These are phyloP conservation scores for Fusarium hainanense DNA, from an alignment of 2,329 filamentous ascomycete genomes.

Conservation along the genomic window DNA sequence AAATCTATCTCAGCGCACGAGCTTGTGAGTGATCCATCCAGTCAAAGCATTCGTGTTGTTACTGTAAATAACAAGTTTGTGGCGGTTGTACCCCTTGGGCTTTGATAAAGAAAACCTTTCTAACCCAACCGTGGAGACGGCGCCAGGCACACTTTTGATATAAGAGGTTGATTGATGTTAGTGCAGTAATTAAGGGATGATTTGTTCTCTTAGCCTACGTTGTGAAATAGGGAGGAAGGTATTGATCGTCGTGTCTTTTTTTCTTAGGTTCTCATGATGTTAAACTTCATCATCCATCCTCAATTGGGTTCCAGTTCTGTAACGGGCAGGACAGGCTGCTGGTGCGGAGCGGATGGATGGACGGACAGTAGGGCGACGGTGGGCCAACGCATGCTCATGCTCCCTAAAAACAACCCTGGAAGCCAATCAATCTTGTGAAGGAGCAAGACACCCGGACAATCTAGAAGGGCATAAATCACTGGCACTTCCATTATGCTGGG, in stretches of 20 bases:
- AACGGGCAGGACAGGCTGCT: conserved; percentile 8
- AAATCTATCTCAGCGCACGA: conserved; percentile 32
- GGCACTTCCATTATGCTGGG: not conserved
- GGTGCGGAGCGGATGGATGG: conserved; percentile 2
- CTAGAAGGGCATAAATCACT: conserved; percentile 27
- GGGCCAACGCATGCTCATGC: conserved; percentile 22
- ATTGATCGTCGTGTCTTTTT: conserved; percentile 6
- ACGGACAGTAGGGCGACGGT: not conserved
- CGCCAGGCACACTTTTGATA: conserved; percentile 15
- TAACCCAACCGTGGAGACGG: conserved; percentile 35
- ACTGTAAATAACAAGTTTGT: conserved; percentile 7
- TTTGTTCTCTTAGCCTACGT: not conserved
- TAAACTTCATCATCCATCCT: not conserved
- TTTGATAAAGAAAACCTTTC: conserved; percentile 1
- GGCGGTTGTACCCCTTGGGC: conserved; percentile 17
- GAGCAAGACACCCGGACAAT: conserved; percentile 6
- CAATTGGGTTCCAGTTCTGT: conserved; percentile 17
- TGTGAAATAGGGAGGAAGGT: not conserved
- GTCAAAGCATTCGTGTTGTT: conserved; percentile 3
- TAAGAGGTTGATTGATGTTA: conserved; percentile 1
- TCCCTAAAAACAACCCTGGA: conserved; percentile 11
- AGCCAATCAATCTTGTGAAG: conserved; percentile 27
- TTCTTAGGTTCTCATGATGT: not conserved
- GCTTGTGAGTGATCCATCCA: conserved; percentile 10
- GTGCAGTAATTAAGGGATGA: not conserved